A percentile compares a stretch with the other conserved stretches of the same genome.
phyloP scores from a whole-genome alignment of 768 basidiomycete genomes.

The Rhizopogon salebrosus region DNA sequence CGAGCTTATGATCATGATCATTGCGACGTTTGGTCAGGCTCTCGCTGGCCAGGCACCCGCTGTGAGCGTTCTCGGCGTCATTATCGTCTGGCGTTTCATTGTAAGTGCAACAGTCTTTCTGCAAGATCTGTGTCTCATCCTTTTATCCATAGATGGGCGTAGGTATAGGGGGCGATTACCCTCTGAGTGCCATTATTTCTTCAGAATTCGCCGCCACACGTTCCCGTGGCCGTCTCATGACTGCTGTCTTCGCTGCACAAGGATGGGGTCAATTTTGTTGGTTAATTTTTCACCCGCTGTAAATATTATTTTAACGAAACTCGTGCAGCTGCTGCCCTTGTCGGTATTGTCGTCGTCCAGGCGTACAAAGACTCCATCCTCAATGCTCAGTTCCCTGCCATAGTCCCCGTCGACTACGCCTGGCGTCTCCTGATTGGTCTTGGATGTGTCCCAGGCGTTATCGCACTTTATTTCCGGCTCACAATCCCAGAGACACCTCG shows the following conservation, averaged over 20 bases:
- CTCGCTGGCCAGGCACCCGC: constrained; percentile 63
- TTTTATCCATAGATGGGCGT: constrained; percentile 51
- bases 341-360: constrained; percentile 56
- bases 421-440: constrained; percentile 90
- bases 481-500: constrained; percentile 92
- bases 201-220: constrained; percentile 82
- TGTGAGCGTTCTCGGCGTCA: constrained; percentile 66
- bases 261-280: constrained; percentile 83
- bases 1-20: constrained; percentile 73
- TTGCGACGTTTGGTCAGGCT: constrained; percentile 76
- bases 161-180: constrained; percentile 89
- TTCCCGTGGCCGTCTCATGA: constrained; percentile 82
- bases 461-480: constrained; percentile 89
- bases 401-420: constrained; percentile 59
- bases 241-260: constrained; percentile 79
- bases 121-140: not conserved
- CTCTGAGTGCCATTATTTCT: constrained; percentile 78
- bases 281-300: not conserved
- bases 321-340: constrained; percentile 52
- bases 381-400: constrained; percentile 31
- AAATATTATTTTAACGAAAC: not conserved
- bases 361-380: constrained; percentile 66
- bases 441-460: constrained; percentile 73
- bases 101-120: constrained; percentile 24
- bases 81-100: constrained; percentile 83